phyloP scores from a whole-genome alignment of 805 yeast genomes.

The Saturnispora serradocipensis region DNA sequence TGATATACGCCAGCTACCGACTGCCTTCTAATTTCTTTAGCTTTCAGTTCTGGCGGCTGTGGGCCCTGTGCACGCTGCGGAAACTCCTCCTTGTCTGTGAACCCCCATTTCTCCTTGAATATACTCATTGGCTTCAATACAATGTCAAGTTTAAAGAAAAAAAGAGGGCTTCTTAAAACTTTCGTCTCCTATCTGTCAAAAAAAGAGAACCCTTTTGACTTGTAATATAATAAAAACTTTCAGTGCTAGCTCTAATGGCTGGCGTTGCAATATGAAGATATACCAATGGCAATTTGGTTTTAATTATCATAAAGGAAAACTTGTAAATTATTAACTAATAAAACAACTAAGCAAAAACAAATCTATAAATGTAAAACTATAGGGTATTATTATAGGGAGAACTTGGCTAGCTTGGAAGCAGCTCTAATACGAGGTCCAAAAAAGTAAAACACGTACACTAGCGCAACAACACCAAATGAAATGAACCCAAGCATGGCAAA shows the following conservation, averaged over 20 bases:
- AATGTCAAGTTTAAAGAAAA: neutral
- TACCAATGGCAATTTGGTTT: too few relatives aligned
- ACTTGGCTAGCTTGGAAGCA: constrained; percentile 24
- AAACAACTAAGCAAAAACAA: neutral
- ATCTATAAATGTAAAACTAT: neutral
- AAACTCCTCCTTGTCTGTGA: constrained; percentile 9
- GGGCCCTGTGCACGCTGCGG: constrained; percentile 28
- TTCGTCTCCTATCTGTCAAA: neutral
- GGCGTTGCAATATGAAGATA: too few relatives aligned
- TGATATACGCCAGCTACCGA: constrained; percentile 24
- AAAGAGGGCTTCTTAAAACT: neutral
- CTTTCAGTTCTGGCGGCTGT: constrained; percentile 14
- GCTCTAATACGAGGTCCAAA: constrained; percentile 26
- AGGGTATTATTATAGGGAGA: constrained; percentile 4
- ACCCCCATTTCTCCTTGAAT: constrained; percentile 9
- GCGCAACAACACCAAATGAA: constrained; percentile 25
- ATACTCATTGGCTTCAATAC: constrained; percentile 2
- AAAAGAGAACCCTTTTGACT: neutral
- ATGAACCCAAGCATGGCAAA: constrained; percentile 28
- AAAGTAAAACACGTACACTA: constrained; percentile 28
- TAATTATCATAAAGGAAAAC: too few relatives aligned
- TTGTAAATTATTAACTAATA: neutral
- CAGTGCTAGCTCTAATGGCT: too few relatives aligned
- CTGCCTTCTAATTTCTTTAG: constrained; percentile 20
- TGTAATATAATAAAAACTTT: neutral